Base-by-base conservation (phyloP, 495 filamentous ascomycete species). In the Aspergillus heteromorphus region DNA sequence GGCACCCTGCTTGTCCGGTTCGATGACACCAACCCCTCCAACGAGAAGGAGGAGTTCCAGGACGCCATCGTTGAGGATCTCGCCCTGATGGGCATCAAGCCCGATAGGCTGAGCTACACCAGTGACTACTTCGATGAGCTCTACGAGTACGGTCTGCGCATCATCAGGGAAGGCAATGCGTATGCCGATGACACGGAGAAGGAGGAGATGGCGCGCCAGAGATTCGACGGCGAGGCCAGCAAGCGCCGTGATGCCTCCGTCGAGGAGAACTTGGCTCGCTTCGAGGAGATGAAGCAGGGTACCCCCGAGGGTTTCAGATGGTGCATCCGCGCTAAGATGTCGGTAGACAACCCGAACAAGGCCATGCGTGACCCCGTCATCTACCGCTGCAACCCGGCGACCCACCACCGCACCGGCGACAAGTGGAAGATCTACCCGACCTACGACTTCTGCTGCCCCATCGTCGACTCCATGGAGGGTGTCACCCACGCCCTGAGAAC, bases 351-450 rank as follows among this genome's bases (percentile, higher is more conserved):
- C 73, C 86, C 85, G 57, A 92, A 93, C 78, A 91, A 88, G 73
- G 85, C 88, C 45, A 82, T 92, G 81, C 79, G 92, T 48, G 92
- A 97, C 66, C 91, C 92, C 11, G 92, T 96, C 66, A 93, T 97
- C 72, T 97, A 97, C 74, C 87, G 91, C 55, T 96, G 89, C 67
- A 80, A 81, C 68, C 77, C 84, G 13, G 72, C 83, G n/a, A 73
- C 79, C 4, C 93, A 97, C 67, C 92, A 95, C 74, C 87, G 93
- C 41, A 97, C 92, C 7, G 92, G 92, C 36, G 76, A 76, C 20
- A 84, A 82, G 59, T 97, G 91, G 89, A 96, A 95, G 74, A 86
- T 95, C 60, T 97, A 97, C 76, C 92, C 92, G 0, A 97, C 89
- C 45, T 97, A 97, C 67, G 92, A 96, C 69, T 93, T 96, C 64